Conservation (phyloP, 2,329 filamentous ascomycete genomes). For the Erysiphe neolycopersici region DNA sequence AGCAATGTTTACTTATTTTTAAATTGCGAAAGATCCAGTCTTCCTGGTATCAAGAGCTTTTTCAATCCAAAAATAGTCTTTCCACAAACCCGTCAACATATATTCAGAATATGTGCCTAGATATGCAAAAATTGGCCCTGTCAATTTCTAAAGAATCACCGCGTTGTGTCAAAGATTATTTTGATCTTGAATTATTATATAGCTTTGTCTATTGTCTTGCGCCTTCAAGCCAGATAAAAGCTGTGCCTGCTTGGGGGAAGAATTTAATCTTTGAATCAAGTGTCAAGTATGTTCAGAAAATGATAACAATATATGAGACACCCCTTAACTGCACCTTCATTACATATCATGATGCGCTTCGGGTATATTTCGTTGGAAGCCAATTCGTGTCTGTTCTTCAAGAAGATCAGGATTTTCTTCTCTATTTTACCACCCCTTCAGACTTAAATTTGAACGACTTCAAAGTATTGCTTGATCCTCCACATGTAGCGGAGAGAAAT, state of each 20-base stretch:
- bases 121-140: constrained; percentile 60
- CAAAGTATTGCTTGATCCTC: constrained; percentile 26
- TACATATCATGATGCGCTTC: constrained; percentile 68
- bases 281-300: constrained; percentile 52
- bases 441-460: constrained; percentile 10
- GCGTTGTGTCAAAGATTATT: constrained; percentile 41
- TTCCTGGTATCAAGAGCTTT: constrained; percentile 67
- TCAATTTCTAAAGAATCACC: constrained; percentile 41
- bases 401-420: constrained; percentile 27
- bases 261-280: constrained; percentile 66
- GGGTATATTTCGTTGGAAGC: constrained; percentile 49
- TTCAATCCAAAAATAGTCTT: constrained; percentile 47
- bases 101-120: constrained; percentile 48
- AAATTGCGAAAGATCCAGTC: constrained; percentile 69
- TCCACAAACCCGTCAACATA: constrained; percentile 42
- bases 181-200: constrained; percentile 72
- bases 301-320: constrained; percentile 39
- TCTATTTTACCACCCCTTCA: constrained; percentile 16
- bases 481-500: constrained; percentile 17
- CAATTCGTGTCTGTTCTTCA: constrained; percentile 35
- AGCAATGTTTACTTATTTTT: constrained; percentile 46
- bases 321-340: constrained; percentile 37
- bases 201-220: constrained; percentile 77
- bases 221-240: constrained; percentile 46
- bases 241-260: constrained; percentile 50